Base-by-base conservation (phyloP, 371 early-diverging fungal species). In the Rhizopus arrhizus region DNA sequence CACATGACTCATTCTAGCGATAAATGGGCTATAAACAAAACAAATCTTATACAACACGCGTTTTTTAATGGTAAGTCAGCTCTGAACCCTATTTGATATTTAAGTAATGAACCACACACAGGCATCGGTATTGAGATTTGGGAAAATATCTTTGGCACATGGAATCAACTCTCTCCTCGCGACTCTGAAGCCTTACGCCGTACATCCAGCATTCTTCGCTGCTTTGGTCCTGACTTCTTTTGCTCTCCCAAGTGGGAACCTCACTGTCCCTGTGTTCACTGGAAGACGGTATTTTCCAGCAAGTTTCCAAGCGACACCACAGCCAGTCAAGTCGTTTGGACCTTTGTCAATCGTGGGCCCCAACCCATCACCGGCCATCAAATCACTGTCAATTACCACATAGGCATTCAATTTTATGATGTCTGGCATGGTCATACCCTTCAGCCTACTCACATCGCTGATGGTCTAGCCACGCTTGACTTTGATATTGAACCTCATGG, bases 81-180 rank as follows among this genome's bases (percentile, higher is more conserved):
- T 4, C 4, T 2, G 34, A n/a, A 5, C 5, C 11, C 11, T 43
- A 4, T 43, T 13, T 3, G 0, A 46, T 48, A n/a, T 48, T 48
- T 36, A 15, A 38, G 12, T 35, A 35, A 29, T 46, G 6, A 16
- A 35, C 7, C 12, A 16, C 8, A 15, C 12, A 2, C 28, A 70
- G 70, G 70, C 33, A 53, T 70, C 45, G 70, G 70, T 34, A 57
- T 70, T 47, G 70, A 70, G 38, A 52, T 65, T 32, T 65, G 65
- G 70, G 70, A 70, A 60, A 70, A 70, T 33, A 65, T 70, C 53
- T 70, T 70, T 60, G 70, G 70, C 46, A 62, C 61, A 6, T 70
- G 63, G 60, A 70, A 70, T 28, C 63, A 62, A 46, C 38, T 70
- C 13, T 35, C 66, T 34, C 70, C 70, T 54, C 62, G 70, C 43